Base-by-base conservation (phyloP, 129 eudicot genomes). In the Flaveria trinervia region DNA sequence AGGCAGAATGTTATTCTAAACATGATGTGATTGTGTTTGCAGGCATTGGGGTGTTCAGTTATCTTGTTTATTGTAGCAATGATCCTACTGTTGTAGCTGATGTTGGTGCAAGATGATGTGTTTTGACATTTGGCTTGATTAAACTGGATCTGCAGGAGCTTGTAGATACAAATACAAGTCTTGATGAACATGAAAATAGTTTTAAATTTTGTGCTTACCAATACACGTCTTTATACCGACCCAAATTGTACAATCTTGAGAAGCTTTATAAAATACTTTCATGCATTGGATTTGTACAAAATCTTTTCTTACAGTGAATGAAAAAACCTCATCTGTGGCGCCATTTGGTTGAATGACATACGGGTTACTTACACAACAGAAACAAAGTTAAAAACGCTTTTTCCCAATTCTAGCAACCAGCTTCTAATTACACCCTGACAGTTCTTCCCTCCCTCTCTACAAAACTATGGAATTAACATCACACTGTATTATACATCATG, bases 41-140 rank as follows among this genome's bases (percentile, higher is more conserved):
- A 93, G 98, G 98, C 98, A 6, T 65, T 93, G 98, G 95, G 85
- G 52, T 90, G 85, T 81, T 79, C 96, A 44, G 83, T 90, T 79
- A 85, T 88, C 67, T 68, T 90, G 84, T 59, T 93, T 69, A 82
- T 93, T 60, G 85, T 93, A 62, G 80, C 85, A 57, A 67, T 84
- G 73, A 44, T 90, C 77, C 81, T 87, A 45, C 72, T 88, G 30
- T 84, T 86, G 78, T 86, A 78, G 79, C 80, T 70, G 14, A 18
- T 52, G 72, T 28, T 54, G 66, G 46, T 54, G 68, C 57, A 67
- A 77, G 75, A 17, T 66, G 48, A 66, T 66, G 22, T 62, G 44
- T 66, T 26, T 76, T 20, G 44, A 76, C 23, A 25, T 61, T 65
- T 59, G 25, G 67, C 56, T 77, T 68, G 46, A 68, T 67, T 33